Evolutionary conservation across 2,329 filamentous ascomycete species (phyloP), one percentile per base, ranked within the genome.

Genomic region (Geosmithia putterillii): DNA sequence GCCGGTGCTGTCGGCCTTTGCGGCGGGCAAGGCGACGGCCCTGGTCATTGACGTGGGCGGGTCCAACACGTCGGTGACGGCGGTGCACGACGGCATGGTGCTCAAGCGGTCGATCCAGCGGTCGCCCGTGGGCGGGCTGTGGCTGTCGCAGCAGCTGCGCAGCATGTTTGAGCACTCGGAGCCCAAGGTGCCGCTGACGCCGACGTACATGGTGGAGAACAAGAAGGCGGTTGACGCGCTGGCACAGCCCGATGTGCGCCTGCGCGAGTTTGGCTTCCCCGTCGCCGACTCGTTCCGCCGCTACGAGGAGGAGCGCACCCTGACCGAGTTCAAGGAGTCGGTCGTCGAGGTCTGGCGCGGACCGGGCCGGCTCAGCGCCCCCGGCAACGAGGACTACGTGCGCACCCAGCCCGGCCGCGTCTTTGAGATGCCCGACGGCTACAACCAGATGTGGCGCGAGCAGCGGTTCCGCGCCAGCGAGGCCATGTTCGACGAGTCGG

Each of bases 261-360:
- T 86, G 61, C 81, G 79, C 52, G 76, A 76, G 35, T 94, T 87
- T 58, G 61, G 71, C 57, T 70, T 71, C 59, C 54, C 74, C 53
- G 67, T 82, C 48, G 62, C 66, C 52, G 73, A 77, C 22, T 88
- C 85, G 2, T 96, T 89, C 74, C 80, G 83, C 46, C 69, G 72
- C 17, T 81, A 90, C 50, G 82, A 96, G 63, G 89, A 98, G 67
- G 92, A 96, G 61, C 85, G 90, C 43, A 82, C 95, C 37, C 68
- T 98, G 45, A 88, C 86, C 34, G 88, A 95, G 60, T 98, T 94
- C 76, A 98, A 98, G 67, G 94, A 98, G 66, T 94, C 85, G 17
- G 87, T 95, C 15, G 88, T 96, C 22, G 88, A 95, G 64, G 80
- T 90, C 14, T 98, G 92, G 90, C 77, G 79, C 21, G 86, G 86